Base-by-base conservation (phyloP, 345 rosid genomes). In the Populus pruinosa region DNA sequence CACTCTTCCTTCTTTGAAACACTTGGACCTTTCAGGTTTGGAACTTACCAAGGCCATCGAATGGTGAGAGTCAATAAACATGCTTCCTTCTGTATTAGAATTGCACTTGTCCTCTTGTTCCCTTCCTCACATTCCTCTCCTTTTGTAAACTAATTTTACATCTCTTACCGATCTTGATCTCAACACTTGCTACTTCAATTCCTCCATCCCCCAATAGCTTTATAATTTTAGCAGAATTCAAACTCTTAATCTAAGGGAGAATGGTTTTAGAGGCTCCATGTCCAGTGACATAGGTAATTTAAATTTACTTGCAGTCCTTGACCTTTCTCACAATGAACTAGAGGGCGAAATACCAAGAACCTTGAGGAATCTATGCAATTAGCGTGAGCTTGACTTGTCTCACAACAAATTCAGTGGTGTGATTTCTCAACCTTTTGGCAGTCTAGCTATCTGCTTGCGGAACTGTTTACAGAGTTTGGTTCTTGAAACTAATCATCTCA, bases 161-260 rank as follows among this genome's bases (percentile, higher is more conserved):
- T 76, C 70, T 50, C 78, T 82, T 21, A 13, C 39, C 6, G 66
- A 64, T 47, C 71, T 82, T 31, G 78, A 77, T 39, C 78, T 77
- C 16, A 67, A 77, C 74, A 31, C 41, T 63, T 76, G 67, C 70
- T 25, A 67, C 25, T 78, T 84, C 84, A 72, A 70, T 59, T 56
- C 79, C 47, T 33, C 63, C 38, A 65, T 83, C 1, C 79, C 83
- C 72, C 6, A n/a, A 33, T 80, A 77, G 83, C 62, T 70, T 20
- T 77, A 71, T 68, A 83, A 80, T 13, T 59, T 80, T 18, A 83
- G 56, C 29, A 61, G 59, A 41, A 78, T 83, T 71, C 13, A 47
- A 16, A 0, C 10, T 29, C 77, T 71, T 38, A 31, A 65, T 47
- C 77, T 83, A n/a, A 49, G 63, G 33, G 35, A 14, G 35, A 76